phyloP scores from a whole-genome alignment of 768 basidiomycete species.

The Hypsizygus marmoreus region DNA sequence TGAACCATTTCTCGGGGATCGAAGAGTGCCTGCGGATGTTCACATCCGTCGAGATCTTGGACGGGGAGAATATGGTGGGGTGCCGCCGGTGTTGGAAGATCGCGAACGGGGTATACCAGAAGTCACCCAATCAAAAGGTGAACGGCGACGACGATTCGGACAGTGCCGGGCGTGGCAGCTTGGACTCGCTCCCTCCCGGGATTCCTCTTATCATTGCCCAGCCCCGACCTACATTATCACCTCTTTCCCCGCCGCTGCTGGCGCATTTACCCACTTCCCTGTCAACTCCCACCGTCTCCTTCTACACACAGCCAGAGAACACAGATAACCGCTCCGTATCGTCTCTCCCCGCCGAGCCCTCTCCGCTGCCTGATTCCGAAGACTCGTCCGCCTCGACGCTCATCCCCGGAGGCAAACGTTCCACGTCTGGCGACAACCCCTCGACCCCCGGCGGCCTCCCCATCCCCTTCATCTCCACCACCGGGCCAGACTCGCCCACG shows the following conservation, averaged over 20 bases:
- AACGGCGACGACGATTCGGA: slow-evolving; percentile 27
- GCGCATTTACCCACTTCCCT: slow-evolving; percentile 38
- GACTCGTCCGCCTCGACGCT: slow-evolving; percentile 16
- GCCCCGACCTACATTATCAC: slow-evolving; percentile 8
- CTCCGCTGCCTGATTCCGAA: slow-evolving; percentile 25
- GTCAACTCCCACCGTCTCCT: slow-evolving; percentile 40
- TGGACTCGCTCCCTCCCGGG: not conserved
- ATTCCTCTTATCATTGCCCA: slow-evolving; percentile 1
- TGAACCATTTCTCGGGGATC: slow-evolving; percentile 54
- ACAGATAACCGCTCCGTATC: slow-evolving; percentile 37
- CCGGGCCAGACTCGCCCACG: slow-evolving; percentile 42
- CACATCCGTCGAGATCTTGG: slow-evolving; percentile 89
- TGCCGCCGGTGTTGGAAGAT: slow-evolving; percentile 96
- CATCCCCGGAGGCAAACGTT: not conserved
- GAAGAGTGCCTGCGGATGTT: slow-evolving; percentile 87
- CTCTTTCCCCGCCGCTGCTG: slow-evolving; percentile 17
- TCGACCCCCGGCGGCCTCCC: slow-evolving; percentile 42
- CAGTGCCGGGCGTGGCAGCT: slow-evolving; percentile 10
- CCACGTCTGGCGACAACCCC: slow-evolving; percentile 1
- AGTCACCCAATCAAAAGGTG: slow-evolving; percentile 33
- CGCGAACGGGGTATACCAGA: slow-evolving; percentile 61
- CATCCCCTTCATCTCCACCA: slow-evolving; percentile 59
- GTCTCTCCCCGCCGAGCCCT: slow-evolving; percentile 38
- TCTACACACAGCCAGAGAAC: slow-evolving; percentile 29
- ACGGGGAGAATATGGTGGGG: slow-evolving; percentile 93